Base-by-base conservation (phyloP, 2,329 filamentous ascomycete genomes). In the Remersonia thermophila region DNA sequence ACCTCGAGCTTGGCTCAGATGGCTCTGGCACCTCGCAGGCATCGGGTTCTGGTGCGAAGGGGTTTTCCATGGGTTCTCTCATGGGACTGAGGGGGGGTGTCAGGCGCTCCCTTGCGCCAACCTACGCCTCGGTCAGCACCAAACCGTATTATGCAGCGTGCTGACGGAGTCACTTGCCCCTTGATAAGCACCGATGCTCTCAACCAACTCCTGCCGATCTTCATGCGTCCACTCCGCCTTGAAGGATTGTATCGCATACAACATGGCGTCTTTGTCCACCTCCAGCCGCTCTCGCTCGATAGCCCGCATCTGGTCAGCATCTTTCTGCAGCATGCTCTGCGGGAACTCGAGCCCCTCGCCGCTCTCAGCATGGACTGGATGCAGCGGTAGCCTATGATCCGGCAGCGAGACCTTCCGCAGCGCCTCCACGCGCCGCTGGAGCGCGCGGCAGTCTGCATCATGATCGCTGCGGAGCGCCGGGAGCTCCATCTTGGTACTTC, bases 331-430 rank as follows among this genome's bases (percentile, higher is more conserved):
- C 39, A 27, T 3, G 9, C 35, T 3, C n/a, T n/a, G 1, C n/a
- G 53, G 32, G 13, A 54, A 48, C 32, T 47, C 41, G 12, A 54
- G 38, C 3, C 49, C 51, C 38, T 54, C 51, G 4, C 47, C 51
- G 7, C 46, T 40, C 3, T 42, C 41, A 8, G 35, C 16, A 17
- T 49, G 43, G 6, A 35, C 40, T 3, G 51, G 50, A 8, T 53
- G 40, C 7, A 51, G 36, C 7, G 50, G 51, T 7, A 55, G 42
- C 10, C 42, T 33, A 30, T 51, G 48, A 6, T 50, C 37, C 12
- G 35, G 29, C 14, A 52, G 20, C 4, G 33, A 30, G 3, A 28
- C 35, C n/a, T 42, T 34, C 27, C 26, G 33, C 4, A 49, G 45
- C 1, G 20, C 26, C 27, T 28, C 27, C 0, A 52, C 27, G n/a